Conservation (phyloP, 306 rosid genomes). For the Purshia tridentata region DNA sequence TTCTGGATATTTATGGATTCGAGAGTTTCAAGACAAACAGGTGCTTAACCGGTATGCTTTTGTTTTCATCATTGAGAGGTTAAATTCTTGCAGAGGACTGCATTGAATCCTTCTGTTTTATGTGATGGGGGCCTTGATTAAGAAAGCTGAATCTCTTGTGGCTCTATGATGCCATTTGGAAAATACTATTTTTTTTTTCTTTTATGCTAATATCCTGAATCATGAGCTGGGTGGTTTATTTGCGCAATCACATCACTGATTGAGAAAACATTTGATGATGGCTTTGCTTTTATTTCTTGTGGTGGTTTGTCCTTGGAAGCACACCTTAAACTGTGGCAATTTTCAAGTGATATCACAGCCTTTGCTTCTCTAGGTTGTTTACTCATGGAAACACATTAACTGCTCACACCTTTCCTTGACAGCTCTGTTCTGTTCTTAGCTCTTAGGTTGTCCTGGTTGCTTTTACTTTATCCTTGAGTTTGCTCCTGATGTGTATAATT, state of each 20-base stretch:
- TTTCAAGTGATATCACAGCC: conserved; percentile 6
- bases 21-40: conserved; percentile 99
- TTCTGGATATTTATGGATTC: conserved; percentile 96
- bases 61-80: conserved; percentile 44
- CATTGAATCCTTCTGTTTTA: conserved; percentile 19
- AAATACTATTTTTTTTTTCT: not conserved
- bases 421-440: not conserved
- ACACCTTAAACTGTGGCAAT: not conserved
- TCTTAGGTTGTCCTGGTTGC: conserved; percentile 13
- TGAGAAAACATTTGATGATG: not conserved
- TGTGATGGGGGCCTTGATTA: conserved; percentile 19
- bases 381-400: not conserved
- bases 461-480: conserved; percentile 7
- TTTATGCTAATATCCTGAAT: not conserved
- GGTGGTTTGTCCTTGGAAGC: not conserved
- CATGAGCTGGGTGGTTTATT: not conserved
- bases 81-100: conserved; percentile 29
- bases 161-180: conserved; percentile 18
- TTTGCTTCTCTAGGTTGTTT: not conserved
- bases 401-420: not conserved
- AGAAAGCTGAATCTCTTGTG: conserved; percentile 7
- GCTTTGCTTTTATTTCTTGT: not conserved
- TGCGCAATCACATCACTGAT: conserved; percentile 5
- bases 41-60: conserved; percentile 74
- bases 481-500: conserved; percentile 1